Evolutionary conservation across 1,284 basidiomycete genomes (phyloP), one percentile per base, ranked within the genome.

Genomic region (Coriolopsis trogii): DNA sequence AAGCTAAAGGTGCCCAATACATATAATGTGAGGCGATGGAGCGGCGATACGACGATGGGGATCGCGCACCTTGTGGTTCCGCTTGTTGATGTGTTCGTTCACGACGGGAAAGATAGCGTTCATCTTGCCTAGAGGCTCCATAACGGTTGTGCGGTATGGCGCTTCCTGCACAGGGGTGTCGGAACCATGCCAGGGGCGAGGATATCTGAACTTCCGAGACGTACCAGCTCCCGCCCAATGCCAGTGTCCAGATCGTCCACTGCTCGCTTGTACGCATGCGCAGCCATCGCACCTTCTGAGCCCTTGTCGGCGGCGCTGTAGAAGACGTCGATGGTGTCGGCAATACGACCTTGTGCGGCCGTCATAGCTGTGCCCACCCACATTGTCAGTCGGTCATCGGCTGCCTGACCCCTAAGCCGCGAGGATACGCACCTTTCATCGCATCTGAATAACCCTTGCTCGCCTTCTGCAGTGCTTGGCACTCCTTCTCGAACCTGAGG

Each of bases 81-180:
- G 84, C 74, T 99, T 99, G 38, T 85, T 67, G 60, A 99, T 94
- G 50, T 95, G 91, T 56, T 95, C 91, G 70, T 98, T 98, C 66
- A 98, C 87, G 41, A 93, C 79, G 4, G 93, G 93, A 73, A 96
- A 98, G 72, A 98, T 98, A 1, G 89, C 87, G 67, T 91, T 94
- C 81, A 99, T 93, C 76, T 96, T 97, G 2, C 96, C 94, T 1
- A 96, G 75, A 4, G 96, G 96, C 68, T 99, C 97, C 54, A 97
- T 87, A 36, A 99, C 90, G 13, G 95, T 95, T 21, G 93, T 93
- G 31, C 97, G 85, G 73, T 92, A 98, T 2, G 96, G 95, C 3
- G 83, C 86, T 62, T 99, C 96, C 94, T 96, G 61, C 18, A 42
- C 30, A 30, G 16, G 16, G 3, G 8, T 8, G 2, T 34, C 23